These are phyloP conservation scores for Rhizophora apiculata DNA, from an alignment of 345 rosid genomes.

Conservation along the genomic window DNA sequence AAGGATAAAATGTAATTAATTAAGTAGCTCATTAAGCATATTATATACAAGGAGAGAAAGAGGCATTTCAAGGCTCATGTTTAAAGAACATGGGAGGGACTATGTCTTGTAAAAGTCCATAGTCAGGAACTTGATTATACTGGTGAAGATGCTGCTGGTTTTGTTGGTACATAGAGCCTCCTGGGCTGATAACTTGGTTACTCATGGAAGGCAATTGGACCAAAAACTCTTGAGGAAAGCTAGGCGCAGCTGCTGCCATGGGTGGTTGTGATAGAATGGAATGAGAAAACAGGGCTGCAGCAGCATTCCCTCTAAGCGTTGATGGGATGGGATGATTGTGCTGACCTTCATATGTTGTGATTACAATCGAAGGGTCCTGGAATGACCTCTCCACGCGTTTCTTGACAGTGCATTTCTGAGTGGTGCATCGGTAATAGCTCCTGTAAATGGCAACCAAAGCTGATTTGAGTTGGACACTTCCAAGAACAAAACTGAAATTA, in stretches of 20 bases:
- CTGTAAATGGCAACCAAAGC: constrained; percentile 5
- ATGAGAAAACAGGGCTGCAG: constrained; percentile 30
- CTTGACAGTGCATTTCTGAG: constrained; percentile 34
- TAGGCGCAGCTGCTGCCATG: constrained; percentile 21
- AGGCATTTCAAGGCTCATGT: constrained; percentile 48
- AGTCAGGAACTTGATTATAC: constrained; percentile 49
- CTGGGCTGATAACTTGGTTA: constrained; percentile 18
- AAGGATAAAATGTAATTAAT: neutral
- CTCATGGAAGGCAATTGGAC: constrained; percentile 23
- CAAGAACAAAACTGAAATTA: neutral
- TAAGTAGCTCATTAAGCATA: neutral
- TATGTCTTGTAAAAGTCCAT: constrained; percentile 75
- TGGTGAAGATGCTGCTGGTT: constrained; percentile 25
- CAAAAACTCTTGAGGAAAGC: constrained; percentile 38
- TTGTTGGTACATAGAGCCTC: constrained; percentile 31
- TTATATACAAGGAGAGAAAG: constrained; percentile 13
- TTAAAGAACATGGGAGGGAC: constrained; percentile 66
- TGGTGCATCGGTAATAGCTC: constrained; percentile 36
- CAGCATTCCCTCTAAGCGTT: constrained; percentile 25
- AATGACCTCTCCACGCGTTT: constrained; percentile 32
- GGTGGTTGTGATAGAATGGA: constrained; percentile 30
- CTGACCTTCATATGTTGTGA: constrained; percentile 35
- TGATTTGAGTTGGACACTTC: neutral
- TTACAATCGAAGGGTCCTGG: constrained; percentile 27
- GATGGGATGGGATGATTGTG: constrained; percentile 31